Conservation (phyloP, 1,139 yeast species). For the Arxiozyma slooffiae region DNA sequence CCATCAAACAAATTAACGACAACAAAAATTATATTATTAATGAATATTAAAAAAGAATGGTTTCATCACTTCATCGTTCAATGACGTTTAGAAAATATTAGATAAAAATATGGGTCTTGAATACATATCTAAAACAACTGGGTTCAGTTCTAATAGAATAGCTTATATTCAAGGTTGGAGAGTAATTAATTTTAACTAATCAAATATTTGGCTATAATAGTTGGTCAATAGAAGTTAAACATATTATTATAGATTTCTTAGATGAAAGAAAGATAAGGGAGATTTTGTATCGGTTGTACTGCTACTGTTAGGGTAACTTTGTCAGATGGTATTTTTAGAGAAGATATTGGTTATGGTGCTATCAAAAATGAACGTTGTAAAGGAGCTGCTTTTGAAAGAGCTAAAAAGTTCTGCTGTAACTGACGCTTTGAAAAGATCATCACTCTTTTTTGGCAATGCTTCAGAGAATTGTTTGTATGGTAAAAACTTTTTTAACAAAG, state of each 20-base stretch:
- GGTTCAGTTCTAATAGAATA: conserved; percentile 60
- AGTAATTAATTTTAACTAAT: conserved; percentile 66
- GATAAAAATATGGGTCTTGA: conserved; percentile 80
- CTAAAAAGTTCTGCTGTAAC: conserved; percentile 76
- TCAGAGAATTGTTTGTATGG: conserved; percentile 74
- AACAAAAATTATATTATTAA: conserved; percentile 7
- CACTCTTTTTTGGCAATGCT: conserved; percentile 71
- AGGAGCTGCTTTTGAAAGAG: conserved; percentile 69
- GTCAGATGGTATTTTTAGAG: conserved; percentile 67
- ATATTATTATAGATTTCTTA: conserved; percentile 58
- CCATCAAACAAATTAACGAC: background rate
- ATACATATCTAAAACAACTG: conserved; percentile 71
- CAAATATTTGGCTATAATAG: conserved; percentile 76
- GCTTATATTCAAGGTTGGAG: conserved; percentile 77
- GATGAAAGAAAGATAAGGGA: conserved; percentile 51
- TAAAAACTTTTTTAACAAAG: conserved; percentile 49
- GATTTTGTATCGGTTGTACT: conserved; percentile 54
- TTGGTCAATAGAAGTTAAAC: conserved; percentile 63
- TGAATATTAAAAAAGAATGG: conserved; percentile 21
- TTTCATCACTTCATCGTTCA: conserved; percentile 11
- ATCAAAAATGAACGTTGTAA: conserved; percentile 62
- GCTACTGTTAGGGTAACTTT: conserved; percentile 63
- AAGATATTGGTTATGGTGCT: conserved; percentile 74
- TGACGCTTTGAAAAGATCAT: conserved; percentile 67
- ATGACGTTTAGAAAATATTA: conserved; percentile 34